Base-by-base conservation (phyloP, 441 rosid species). In the Arabidopsis hybrid region DNA sequence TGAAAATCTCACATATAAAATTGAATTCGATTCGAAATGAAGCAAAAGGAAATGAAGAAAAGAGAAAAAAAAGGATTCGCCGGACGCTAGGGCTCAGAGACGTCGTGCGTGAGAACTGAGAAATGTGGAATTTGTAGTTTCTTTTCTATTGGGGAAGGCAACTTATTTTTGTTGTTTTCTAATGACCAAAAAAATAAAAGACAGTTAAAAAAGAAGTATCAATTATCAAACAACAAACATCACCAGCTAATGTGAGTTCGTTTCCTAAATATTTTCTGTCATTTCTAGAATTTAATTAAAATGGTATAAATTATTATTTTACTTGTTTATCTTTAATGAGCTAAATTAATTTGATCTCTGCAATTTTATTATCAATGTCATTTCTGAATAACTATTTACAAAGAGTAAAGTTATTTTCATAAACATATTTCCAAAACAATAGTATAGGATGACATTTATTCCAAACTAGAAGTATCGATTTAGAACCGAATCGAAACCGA, bases 31-130 rank as follows among this genome's bases (percentile, higher is more conserved):
- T 50, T 38, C 16, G 36, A 38, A 18, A 38, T 52, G 34, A 51
- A 66, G 3, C 21, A 21, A 35, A 13, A 36, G 60, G 21, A 32
- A 0, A 50, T 17, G 59, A 36, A 67, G 60, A 29, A 29, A 14
- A 8, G 32, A 47, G 45, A 21, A 21, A 16, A 16, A 32, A 64
- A 0, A 4, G 6, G 17, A 11, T 53, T 59, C 39, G 64, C 65
- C 47, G 49, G 34, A 10, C 18, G 49, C 34, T 60, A 17, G 65
- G 47, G 65, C 47, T 60, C 32, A 7, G 52, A 62, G 67, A 9
- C 8, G 38, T 43, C 51, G 51, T 61, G 18, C 66, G 66, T 29
- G 26, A 21, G 26, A 21, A 21, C 26, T 21, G 38, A 46, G 18
- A 46, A 45, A 5, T 6, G 16, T 13, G 29, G 12, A 39, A 46